phyloP scores from a whole-genome alignment of 257 asterid genomes.

The Solanum rostratum region DNA sequence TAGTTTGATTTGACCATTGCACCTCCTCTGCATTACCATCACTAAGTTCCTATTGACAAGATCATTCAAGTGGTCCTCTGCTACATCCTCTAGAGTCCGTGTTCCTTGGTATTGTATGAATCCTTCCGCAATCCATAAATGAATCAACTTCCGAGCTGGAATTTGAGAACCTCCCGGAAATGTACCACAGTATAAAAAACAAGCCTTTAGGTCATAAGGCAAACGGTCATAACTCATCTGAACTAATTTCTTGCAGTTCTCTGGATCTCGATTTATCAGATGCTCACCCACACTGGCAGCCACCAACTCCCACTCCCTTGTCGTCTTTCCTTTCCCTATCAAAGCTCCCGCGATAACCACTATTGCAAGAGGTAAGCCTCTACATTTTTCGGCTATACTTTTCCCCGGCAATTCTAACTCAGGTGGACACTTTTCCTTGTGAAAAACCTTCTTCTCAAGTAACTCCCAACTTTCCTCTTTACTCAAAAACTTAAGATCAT shows the following conservation, averaged over 20 bases:
- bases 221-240: conserved; percentile 35
- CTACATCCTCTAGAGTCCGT: conserved; percentile 36
- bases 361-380: conserved; percentile 42
- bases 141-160: conserved; percentile 24
- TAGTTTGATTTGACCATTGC: conserved; percentile 30
- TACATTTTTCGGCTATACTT: conserved; percentile 30
- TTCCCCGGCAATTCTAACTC: conserved; percentile 21
- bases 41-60: conserved; percentile 38
- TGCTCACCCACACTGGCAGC: conserved; percentile 26
- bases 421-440: conserved; percentile 28
- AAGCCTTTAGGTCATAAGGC: conserved; percentile 39
- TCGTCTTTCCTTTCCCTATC: conserved; percentile 19
- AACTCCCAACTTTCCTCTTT: conserved; percentile 36
- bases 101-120: conserved; percentile 23
- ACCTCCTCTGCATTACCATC: conserved; percentile 21
- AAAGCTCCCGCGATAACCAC: conserved; percentile 50
- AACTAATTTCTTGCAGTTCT: conserved; percentile 26
- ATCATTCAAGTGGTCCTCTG: conserved; percentile 35
- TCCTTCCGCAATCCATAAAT: conserved; percentile 57
- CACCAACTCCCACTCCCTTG: conserved; percentile 32
- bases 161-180: conserved; percentile 41
- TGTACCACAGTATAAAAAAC: conserved; percentile 49
- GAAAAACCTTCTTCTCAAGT: conserved; percentile 30
- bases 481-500: conserved; percentile 19
- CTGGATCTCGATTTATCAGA: conserved; percentile 19